Percentiles rank a stretch among this genome's conserved stretches.
phyloP scores from a whole-genome alignment of 192 early-diverging fungal species.

The Rhizophagus sp. region DNA sequence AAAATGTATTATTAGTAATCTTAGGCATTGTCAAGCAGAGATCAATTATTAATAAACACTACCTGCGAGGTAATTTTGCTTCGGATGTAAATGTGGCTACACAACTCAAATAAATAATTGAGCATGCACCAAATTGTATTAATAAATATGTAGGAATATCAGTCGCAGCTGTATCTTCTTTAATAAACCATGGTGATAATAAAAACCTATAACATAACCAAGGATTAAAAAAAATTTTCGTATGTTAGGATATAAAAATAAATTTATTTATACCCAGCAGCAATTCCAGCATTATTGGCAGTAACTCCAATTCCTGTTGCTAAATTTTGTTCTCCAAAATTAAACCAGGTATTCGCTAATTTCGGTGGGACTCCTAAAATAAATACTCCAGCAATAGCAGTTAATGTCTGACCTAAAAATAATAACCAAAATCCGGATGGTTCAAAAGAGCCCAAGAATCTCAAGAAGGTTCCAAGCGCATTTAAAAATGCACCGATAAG shows the following conservation, averaged over 20 bases:
- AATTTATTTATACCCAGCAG: conserved; percentile 32
- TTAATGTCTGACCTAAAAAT: conserved; percentile 52
- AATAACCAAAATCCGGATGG: conserved; percentile 39
- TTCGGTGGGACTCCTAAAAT: conserved; percentile 57
- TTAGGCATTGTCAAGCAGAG: neutral
- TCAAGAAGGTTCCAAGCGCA: conserved; percentile 31
- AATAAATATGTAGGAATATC: conserved; percentile 42
- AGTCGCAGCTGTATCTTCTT: conserved; percentile 29
- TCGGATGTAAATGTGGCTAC: conserved; percentile 11
- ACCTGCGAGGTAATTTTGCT: neutral
- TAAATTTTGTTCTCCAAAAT: conserved; percentile 45
- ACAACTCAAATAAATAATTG: conserved; percentile 16
- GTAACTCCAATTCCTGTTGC: conserved; percentile 44
- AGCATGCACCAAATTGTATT: conserved; percentile 35
- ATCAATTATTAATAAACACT: neutral
- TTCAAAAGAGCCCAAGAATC: conserved; percentile 40
- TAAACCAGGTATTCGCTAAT: conserved; percentile 59
- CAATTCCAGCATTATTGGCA: conserved; percentile 46
- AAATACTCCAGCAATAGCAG: conserved; percentile 55
- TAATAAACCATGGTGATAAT: conserved; percentile 41
- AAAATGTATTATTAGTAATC: neutral
- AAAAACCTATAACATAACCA: conserved; percentile 28
- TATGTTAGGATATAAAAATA: no score
- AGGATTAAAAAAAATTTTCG: no score
- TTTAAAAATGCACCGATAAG: conserved; percentile 44